Percentiles rank a stretch among this genome's conserved stretches.
phyloP scores from a whole-genome alignment of 2,329 filamentous ascomycete species.

The Cercospora sp. region DNA sequence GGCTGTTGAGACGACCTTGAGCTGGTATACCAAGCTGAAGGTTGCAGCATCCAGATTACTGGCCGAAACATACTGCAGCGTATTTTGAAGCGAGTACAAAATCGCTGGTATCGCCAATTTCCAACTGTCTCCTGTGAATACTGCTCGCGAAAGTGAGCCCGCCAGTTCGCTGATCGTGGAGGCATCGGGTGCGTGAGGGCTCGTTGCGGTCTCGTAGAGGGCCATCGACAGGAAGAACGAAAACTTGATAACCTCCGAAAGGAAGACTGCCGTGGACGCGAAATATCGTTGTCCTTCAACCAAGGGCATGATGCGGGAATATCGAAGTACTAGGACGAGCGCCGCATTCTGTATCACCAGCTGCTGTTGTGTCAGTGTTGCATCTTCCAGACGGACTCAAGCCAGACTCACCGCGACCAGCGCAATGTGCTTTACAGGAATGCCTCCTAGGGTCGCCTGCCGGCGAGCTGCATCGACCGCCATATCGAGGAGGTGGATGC shows the following conservation, averaged over 20 bases:
- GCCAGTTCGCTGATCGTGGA: constrained; percentile 61
- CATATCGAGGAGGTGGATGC: constrained; percentile 17
- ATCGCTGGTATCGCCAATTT: constrained; percentile 86
- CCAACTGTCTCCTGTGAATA: constrained; percentile 92
- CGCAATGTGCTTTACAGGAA: constrained; percentile 68
- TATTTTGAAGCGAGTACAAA: constrained; percentile 88
- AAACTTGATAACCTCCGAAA: constrained; percentile 91
- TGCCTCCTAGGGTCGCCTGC: constrained; percentile 47
- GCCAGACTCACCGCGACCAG: constrained; percentile 57
- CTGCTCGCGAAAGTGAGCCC: constrained; percentile 72
- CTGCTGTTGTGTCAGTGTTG: constrained; percentile 46
- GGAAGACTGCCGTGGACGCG: constrained; percentile 88
- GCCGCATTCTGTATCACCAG: constrained; percentile 79
- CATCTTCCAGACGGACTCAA: constrained; percentile 15
- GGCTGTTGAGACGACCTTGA: constrained; percentile 90
- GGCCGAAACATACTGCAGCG: constrained; percentile 88
- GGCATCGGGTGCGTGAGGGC: constrained; percentile 76
- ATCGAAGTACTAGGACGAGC: constrained; percentile 84
- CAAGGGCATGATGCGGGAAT: constrained; percentile 90
- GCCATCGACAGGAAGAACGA: constrained; percentile 82
- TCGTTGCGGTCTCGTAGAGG: constrained; percentile 80
- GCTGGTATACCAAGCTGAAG: constrained; percentile 89
- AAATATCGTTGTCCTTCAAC: constrained; percentile 83
- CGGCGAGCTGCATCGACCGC: constrained; percentile 25
- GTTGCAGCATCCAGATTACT: constrained; percentile 89